These are phyloP conservation scores for Linum trigynum DNA, from an alignment of 345 rosid genomes.

Conservation along the genomic window DNA sequence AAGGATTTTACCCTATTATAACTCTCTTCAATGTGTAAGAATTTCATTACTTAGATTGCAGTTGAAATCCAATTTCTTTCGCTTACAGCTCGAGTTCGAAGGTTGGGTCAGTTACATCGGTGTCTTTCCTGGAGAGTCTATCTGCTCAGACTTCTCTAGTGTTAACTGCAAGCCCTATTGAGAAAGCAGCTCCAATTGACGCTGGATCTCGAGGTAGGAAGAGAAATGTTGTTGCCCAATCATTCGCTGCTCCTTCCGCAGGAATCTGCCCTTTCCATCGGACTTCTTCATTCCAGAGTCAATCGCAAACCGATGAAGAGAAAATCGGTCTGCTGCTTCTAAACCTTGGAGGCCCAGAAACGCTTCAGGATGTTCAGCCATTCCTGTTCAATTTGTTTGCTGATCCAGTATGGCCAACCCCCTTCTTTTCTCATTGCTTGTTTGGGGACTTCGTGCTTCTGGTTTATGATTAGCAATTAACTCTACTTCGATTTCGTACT, in stretches of 20 bases:
- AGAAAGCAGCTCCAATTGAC: not conserved
- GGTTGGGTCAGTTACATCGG: not conserved
- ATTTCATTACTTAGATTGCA: too few relatives aligned
- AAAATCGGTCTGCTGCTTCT: conserved; percentile 74
- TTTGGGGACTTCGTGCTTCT: not conserved
- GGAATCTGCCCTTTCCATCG: conserved; percentile 32
- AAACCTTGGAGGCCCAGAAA: conserved; percentile 85
- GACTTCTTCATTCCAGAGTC: conserved; percentile 15
- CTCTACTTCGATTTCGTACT: not conserved
- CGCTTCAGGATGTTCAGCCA: conserved; percentile 75
- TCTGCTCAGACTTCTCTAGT: not conserved
- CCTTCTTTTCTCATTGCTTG: not conserved
- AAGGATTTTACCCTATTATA: not conserved
- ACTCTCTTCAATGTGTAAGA: not conserved
- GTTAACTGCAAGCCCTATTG: not conserved
- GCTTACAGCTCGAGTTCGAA: not conserved
- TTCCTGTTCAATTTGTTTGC: conserved; percentile 87
- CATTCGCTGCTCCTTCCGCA: conserved; percentile 21
- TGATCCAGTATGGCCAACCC: conserved; percentile 54
- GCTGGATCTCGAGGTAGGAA: conserved; percentile 13
- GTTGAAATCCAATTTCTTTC: not conserved
- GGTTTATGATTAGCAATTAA: not conserved
- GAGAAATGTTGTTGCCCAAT: conserved; percentile 31
- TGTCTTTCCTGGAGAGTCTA: not conserved
- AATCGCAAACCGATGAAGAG: conserved; percentile 38